phyloP scores from a whole-genome alignment of 805 yeast genomes.

The Suhomyces pyralidae region DNA sequence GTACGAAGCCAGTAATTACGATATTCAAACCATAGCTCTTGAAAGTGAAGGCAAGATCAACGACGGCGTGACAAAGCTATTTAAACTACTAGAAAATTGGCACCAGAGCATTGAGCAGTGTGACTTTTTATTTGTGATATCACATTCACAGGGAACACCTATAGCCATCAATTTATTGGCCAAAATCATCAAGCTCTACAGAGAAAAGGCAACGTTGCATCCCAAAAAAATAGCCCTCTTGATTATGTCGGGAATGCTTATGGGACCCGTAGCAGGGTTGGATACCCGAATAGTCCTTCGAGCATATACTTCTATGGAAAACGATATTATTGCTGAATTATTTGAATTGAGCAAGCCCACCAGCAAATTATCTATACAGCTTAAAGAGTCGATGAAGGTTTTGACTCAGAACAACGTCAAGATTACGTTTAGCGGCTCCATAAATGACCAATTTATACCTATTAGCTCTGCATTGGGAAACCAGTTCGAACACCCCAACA shows the following conservation, averaged over 20 bases:
- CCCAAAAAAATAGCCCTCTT: slow-evolving; percentile 23
- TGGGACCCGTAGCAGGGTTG: slow-evolving; percentile 32
- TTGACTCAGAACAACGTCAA: slow-evolving; percentile 29
- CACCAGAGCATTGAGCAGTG: slow-evolving; percentile 19
- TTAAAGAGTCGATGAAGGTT: slow-evolving; percentile 17
- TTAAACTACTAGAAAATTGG: slow-evolving; percentile 34
- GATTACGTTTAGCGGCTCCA: slow-evolving; percentile 31
- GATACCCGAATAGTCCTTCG: slow-evolving; percentile 36
- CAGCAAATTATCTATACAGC: slow-evolving; percentile 13
- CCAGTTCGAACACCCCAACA: slow-evolving; percentile 36
- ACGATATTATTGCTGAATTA: slow-evolving; percentile 34
- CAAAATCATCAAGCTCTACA: background rate
- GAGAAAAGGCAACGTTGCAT: background rate
- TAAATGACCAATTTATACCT: slow-evolving; percentile 38
- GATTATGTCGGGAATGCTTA: slow-evolving; percentile 33
- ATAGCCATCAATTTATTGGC: slow-evolving; percentile 28
- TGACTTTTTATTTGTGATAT: slow-evolving; percentile 32
- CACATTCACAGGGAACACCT: slow-evolving; percentile 35
- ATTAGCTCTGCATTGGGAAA: slow-evolving; percentile 28
- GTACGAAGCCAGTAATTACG: slow-evolving; percentile 13
- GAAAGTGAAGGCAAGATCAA: slow-evolving; percentile 39
- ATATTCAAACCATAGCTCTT: slow-evolving; percentile 35
- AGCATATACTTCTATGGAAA: slow-evolving; percentile 35
- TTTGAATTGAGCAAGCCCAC: slow-evolving; percentile 30
- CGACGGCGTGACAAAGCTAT: slow-evolving; percentile 25